A percentile compares a stretch with the other conserved stretches of the same genome.
phyloP scores from a whole-genome alignment of 83 land plant species.

The Picea abies region DNA sequence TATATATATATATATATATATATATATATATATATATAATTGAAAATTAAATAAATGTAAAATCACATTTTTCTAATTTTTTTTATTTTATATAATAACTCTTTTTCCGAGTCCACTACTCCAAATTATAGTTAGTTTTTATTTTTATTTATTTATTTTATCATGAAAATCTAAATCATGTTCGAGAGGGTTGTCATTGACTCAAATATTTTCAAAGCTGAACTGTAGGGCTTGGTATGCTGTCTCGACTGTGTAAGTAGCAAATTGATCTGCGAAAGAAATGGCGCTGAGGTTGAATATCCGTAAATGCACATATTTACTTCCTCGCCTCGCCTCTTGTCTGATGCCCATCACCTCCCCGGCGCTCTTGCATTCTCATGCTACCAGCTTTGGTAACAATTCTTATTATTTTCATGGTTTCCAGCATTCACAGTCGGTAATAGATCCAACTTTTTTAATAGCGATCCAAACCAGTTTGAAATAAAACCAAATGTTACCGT shows the following conservation, averaged over 20 bases:
- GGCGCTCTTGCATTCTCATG: not conserved
- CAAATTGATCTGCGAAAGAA: not conserved
- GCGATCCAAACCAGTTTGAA: not conserved
- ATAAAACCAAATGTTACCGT: not conserved
- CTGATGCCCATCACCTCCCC: not conserved
- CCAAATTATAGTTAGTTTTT: too few relatives aligned
- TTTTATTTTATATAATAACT: too few relatives aligned
- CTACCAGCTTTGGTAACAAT: constrained; percentile 11
- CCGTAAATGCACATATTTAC: not conserved
- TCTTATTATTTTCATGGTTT: not conserved
- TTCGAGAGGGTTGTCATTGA: too few relatives aligned
- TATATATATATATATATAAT: too few relatives aligned
- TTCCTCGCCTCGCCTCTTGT: not conserved
- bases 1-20: too few relatives aligned
- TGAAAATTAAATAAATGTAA: too few relatives aligned
- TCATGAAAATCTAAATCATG: too few relatives aligned
- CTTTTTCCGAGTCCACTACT: too few relatives aligned
- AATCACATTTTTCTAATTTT: too few relatives aligned
- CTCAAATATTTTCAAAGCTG: too few relatives aligned
- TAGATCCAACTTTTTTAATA: not conserved
- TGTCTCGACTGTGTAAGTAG: not conserved
- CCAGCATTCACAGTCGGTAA: not conserved
- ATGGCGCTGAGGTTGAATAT: constrained; percentile 10
- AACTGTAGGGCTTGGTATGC: too few relatives aligned
- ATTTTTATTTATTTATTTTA: too few relatives aligned